Base-by-base conservation (phyloP, 1,284 basidiomycete species). In the Papiliotrema fonsecae region DNA sequence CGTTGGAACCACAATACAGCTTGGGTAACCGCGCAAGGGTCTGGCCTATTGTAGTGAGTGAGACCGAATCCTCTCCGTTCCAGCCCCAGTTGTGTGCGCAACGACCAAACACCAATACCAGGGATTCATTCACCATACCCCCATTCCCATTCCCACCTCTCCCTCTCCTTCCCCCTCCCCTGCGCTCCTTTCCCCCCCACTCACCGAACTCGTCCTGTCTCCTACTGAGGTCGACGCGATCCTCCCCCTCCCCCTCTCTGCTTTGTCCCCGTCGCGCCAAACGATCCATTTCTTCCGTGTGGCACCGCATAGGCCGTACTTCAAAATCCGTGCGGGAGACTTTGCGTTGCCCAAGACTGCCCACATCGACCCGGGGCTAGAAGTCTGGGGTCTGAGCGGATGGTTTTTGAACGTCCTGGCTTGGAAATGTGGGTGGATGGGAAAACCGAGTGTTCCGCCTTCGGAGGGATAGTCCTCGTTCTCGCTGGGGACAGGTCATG, bases 321-420 rank as follows among this genome's bases (percentile, higher is more conserved):
- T 60, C 47, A 67, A 65, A 54, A 56, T 66, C 49, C 43, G 50
- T 22, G 55, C 52, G 9, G 56, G 51, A 9, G 67, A 72, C 49
- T 50, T 62, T 22, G 49, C 61, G 16, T 18, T 50, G 14, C 32
- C 27, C 18, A n/a, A n/a, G n/a, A n/a, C n/a, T n/a, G n/a, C n/a
- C n/a, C 21, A 31, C 24, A 45, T 39, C 19, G 30, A 27, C 7
- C 16, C 35, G 25, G 2, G 19, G 30, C 51, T 69, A 39, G 67
- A 72, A 52, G 53, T 70, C 0, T 72, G 70, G 70, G 70, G 70
- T 1, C 49, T 72, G 34, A 65, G 60, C 30, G 70, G 65, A 6
- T 72, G 70, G 70, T 66, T 70, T 46, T 50, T 72, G 39, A 60
- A 61, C 27, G 49, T 55, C 13, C 45, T 72, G 36, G 58, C 58